phyloP scores from a whole-genome alignment of 257 asterid genomes.

The Thymus mandschuricus region DNA sequence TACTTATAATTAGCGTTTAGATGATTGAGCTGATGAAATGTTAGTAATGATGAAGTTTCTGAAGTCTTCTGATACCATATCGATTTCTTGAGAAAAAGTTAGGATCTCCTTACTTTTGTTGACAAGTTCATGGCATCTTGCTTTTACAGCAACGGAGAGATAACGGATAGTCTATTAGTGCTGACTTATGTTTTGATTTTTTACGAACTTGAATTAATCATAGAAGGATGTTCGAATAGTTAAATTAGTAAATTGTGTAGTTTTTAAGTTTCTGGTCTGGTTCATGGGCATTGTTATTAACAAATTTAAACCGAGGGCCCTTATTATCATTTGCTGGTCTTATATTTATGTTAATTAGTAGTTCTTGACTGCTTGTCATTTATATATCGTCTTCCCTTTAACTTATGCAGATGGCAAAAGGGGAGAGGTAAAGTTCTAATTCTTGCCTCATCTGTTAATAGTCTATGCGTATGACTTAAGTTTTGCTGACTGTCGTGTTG shows the following conservation, averaged over 20 bases:
- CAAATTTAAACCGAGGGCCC: background rate
- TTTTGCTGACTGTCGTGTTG: slow-evolving; percentile 19
- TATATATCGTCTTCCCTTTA: slow-evolving; percentile 18
- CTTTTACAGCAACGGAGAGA: too few relatives aligned
- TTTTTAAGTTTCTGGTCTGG: background rate
- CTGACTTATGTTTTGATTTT: too few relatives aligned
- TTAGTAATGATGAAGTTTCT: background rate
- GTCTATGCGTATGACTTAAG: background rate
- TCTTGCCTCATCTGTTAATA: background rate
- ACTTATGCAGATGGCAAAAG: slow-evolving; percentile 32
- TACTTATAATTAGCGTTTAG: background rate
- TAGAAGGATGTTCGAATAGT: background rate
- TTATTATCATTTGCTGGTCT: background rate
- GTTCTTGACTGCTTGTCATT: background rate
- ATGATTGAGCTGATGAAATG: background rate
- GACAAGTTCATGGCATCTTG: too few relatives aligned
- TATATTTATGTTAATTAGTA: background rate
- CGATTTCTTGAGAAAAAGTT: too few relatives aligned
- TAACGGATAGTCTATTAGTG: too few relatives aligned
- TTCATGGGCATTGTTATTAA: background rate
- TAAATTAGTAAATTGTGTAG: background rate
- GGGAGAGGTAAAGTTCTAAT: slow-evolving; percentile 20
- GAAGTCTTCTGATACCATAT: too few relatives aligned
- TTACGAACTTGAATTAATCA: background rate
- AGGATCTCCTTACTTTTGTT: too few relatives aligned